Conservation (phyloP, 2,329 filamentous ascomycete species). For the Parasarocladium wereldwijsianum region DNA sequence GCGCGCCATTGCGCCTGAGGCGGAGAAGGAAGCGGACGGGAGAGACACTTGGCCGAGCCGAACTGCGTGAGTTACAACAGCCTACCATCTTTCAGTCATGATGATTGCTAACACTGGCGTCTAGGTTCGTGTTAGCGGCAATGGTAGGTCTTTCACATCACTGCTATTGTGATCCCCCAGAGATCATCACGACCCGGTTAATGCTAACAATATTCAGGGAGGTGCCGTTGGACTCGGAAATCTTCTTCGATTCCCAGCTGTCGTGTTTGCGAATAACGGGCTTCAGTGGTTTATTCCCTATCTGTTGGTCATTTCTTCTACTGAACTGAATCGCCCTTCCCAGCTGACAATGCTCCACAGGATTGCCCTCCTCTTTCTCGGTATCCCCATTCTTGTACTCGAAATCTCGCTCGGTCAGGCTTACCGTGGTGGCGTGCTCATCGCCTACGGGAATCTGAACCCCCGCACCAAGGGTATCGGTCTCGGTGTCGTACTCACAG, state of each 20-base stretch:
- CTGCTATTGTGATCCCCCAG: no score
- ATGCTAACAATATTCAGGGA: constrained; percentile 18
- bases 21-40: constrained; percentile 7
- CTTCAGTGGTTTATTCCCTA: constrained; percentile 43
- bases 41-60: constrained; percentile 7
- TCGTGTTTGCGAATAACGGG: constrained; percentile 40
- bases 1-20: constrained; percentile 5
- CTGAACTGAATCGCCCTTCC: background rate
- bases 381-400: constrained; percentile 36
- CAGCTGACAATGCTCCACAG: no score
- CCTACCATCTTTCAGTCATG: no score
- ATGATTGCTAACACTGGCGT: no score
- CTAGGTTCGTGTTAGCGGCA: no score
- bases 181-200: background rate
- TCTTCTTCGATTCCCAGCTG: constrained; percentile 37
- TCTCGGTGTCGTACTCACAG: constrained; percentile 31
- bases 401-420: constrained; percentile 53
- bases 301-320: constrained; percentile 9
- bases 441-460: constrained; percentile 34
- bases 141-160: no score
- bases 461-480: constrained; percentile 34
- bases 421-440: constrained; percentile 34
- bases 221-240: constrained; percentile 39
- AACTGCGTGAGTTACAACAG: constrained; percentile 5
- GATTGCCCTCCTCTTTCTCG: constrained; percentile 32